A percentile compares a stretch with the other conserved stretches of the same genome.
Evolutionary conservation across 805 yeast genomes (phyloP).

Genomic region (Cyberlindnera maritima): DNA sequence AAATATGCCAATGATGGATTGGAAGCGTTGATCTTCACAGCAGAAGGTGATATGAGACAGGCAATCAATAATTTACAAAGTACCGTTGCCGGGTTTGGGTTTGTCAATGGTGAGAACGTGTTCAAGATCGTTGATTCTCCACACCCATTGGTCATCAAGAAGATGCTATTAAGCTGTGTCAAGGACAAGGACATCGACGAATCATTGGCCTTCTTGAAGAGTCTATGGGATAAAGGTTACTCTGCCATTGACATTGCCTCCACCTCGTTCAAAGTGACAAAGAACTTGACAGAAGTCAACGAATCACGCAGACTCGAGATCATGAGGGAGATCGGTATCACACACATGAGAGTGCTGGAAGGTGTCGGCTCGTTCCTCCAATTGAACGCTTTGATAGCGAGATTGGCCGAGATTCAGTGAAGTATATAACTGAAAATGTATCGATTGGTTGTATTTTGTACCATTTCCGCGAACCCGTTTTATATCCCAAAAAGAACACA

Average conservation of each 20-base stretch:
- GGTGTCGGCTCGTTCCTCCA: constrained; percentile 90
- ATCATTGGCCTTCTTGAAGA: constrained; percentile 60
- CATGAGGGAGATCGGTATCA: constrained; percentile 82
- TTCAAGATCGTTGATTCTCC: constrained; percentile 96
- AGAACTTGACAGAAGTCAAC: constrained; percentile 62
- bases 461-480: not conserved
- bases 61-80: constrained; percentile 93
- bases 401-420: constrained; percentile 27
- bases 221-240: constrained; percentile 87
- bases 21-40: constrained; percentile 88
- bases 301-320: constrained; percentile 73
- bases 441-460: constrained; percentile 1
- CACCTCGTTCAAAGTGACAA: constrained; percentile 85
- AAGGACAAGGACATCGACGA: constrained; percentile 52
- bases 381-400: constrained; percentile 77
- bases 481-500: not conserved
- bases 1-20: constrained; percentile 85
- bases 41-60: constrained; percentile 99
- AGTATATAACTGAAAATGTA: too few species aligned
- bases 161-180: constrained; percentile 53
- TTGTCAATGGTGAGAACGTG: constrained; percentile 89
- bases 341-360: constrained; percentile 89
- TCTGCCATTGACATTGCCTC: constrained; percentile 91
- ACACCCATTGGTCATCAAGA: constrained; percentile 81
- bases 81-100: constrained; percentile 89